A percentile compares a stretch with the other conserved stretches of the same genome.
Evolutionary conservation across 2,329 filamentous ascomycete genomes (phyloP).

Genomic region (Lasiodiplodia theobromae): DNA sequence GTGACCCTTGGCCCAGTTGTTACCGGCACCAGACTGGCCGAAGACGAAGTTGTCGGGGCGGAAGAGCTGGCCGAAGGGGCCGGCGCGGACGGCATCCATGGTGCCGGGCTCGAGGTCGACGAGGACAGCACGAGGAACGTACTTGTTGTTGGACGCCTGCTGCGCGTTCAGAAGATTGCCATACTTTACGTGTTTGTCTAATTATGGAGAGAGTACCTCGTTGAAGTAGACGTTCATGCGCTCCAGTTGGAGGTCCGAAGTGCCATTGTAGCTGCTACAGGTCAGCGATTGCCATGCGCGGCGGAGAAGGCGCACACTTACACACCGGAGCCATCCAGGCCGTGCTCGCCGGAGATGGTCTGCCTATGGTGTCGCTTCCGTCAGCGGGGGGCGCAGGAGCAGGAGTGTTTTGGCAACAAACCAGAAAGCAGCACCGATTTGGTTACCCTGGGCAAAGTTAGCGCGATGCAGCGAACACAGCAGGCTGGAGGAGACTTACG

Average conservation of each 20-base stretch:
- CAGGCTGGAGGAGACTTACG: conserved; percentile 65
- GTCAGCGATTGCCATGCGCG: conserved; percentile 37
- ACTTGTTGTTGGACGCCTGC: conserved; percentile 96
- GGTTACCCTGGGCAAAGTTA: conserved; percentile 80
- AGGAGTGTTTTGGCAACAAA: conserved; percentile 53
- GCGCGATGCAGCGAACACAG: conserved; percentile 32
- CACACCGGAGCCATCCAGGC: conserved; percentile 96
- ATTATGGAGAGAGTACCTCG: conserved; percentile 64
- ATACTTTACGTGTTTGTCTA: conserved; percentile 28
- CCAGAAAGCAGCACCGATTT: conserved; percentile 99
- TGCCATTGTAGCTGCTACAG: conserved; percentile 83
- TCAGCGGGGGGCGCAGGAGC: conserved; percentile 32
- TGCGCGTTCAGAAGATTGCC: conserved; percentile 39
- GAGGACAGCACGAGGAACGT: conserved; percentile 98
- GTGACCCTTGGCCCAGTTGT: conserved; percentile 99
- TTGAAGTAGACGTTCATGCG: conserved; percentile 99
- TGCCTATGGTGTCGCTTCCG: conserved; percentile 48
- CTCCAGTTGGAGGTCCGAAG: conserved; percentile 98
- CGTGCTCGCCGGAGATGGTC: conserved; percentile 74
- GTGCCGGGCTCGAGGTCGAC: conserved; percentile 99
- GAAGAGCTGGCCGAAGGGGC: conserved; percentile 99
- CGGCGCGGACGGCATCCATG: conserved; percentile 98
- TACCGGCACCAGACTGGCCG: conserved; percentile 98
- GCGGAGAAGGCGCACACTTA: conserved; percentile 61
- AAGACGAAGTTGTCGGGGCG: conserved; percentile 99